These are phyloP conservation scores for Kregervanrija pseudodelftensis DNA, from an alignment of 805 yeast genomes.

Conservation along the genomic window DNA sequence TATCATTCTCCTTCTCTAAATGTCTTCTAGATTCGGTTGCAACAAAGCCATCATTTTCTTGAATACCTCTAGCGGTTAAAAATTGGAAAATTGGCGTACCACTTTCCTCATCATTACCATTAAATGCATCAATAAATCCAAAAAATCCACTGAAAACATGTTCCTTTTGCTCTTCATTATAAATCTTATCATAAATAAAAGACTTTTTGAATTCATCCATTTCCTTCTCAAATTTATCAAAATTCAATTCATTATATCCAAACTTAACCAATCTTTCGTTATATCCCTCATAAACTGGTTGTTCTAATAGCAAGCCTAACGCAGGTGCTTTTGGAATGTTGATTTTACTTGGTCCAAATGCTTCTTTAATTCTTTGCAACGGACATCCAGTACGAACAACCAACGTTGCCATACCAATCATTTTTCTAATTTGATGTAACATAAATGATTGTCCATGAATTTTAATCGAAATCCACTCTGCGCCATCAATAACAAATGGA, in stretches of 20 bases:
- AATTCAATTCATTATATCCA: conserved; percentile 73
- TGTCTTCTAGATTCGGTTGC: conserved; percentile 6
- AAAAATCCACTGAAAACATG: conserved; percentile 87
- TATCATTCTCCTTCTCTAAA: neutral
- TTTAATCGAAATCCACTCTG: conserved; percentile 94
- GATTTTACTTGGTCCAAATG: conserved; percentile 66
- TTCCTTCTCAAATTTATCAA: conserved; percentile 54
- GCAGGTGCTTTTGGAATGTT: conserved; percentile 98
- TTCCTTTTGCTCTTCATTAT: conserved; percentile 81
- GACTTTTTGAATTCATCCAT: conserved; percentile 85
- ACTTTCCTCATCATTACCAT: conserved; percentile 37
- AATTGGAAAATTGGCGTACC: conserved; percentile 60
- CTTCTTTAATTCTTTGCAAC: conserved; percentile 61
- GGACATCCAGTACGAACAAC: conserved; percentile 86
- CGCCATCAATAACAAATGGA: conserved; percentile 85
- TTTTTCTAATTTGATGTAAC: conserved; percentile 96
- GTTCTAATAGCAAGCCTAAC: conserved; percentile 79
- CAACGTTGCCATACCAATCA: conserved; percentile 92
- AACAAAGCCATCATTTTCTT: conserved; percentile 19
- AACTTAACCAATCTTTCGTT: conserved; percentile 63
- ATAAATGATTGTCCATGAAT: conserved; percentile 98
- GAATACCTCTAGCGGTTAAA: conserved; percentile 40
- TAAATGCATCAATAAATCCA: conserved; percentile 80
- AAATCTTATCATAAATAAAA: conserved; percentile 86
- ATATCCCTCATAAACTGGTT: conserved; percentile 85